These are phyloP conservation scores for Porphyrellus sp. DNA, from an alignment of 1,284 basidiomycete species.

Conservation along the genomic window DNA sequence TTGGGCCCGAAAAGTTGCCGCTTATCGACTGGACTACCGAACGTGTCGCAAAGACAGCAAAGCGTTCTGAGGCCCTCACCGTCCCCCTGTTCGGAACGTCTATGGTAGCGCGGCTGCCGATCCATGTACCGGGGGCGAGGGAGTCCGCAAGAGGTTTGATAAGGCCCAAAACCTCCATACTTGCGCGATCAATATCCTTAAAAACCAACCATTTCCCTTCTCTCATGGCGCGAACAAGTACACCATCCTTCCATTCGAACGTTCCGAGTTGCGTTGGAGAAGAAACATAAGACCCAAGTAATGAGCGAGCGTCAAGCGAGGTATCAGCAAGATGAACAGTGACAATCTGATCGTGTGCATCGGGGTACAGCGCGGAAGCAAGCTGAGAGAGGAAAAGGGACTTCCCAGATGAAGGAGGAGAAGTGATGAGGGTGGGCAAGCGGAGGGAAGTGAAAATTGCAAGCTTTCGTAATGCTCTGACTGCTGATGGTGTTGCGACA, in stretches of 20 bases:
- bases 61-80: constrained; percentile 72
- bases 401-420: constrained; percentile 89
- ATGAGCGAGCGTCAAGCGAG: constrained; percentile 89
- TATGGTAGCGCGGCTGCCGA: constrained; percentile 71
- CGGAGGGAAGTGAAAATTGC: constrained; percentile 66
- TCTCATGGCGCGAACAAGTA: constrained; percentile 86
- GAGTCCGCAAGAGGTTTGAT: constrained; percentile 83
- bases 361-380: constrained; percentile 59
- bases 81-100: constrained; percentile 66
- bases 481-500: constrained; percentile 66
- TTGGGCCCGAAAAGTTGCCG: constrained; percentile 48
- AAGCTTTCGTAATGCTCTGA: constrained; percentile 58
- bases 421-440: constrained; percentile 82
- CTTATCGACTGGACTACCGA: constrained; percentile 50
- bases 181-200: constrained; percentile 89
- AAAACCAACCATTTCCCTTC: constrained; percentile 94
- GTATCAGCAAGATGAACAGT: constrained; percentile 92
- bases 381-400: constrained; percentile 80
- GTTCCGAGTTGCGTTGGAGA: constrained; percentile 83
- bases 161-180: constrained; percentile 81
- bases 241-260: constrained; percentile 97
- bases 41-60: constrained; percentile 80
- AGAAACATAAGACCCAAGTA: constrained; percentile 93
- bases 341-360: constrained; percentile 59
- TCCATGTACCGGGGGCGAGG: constrained; percentile 68